Conservation (phyloP, 2,329 filamentous ascomycete species). For the Lasiodiplodia gonubiensis region DNA sequence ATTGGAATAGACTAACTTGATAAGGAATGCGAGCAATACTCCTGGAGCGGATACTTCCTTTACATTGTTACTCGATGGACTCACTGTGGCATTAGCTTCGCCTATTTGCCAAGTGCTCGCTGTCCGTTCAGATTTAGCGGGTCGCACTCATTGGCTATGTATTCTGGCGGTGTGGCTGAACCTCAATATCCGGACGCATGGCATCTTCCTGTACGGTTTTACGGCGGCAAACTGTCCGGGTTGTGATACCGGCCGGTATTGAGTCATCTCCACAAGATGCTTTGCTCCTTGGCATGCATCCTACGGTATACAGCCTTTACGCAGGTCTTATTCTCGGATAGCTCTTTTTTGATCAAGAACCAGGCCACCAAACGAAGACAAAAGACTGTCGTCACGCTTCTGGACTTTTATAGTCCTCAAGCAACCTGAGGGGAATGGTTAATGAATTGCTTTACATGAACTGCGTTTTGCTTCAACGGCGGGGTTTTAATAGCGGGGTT, state of each 20-base stretch:
- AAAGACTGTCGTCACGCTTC: neutral
- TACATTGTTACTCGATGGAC: neutral
- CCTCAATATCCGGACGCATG: neutral
- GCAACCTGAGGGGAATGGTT: neutral
- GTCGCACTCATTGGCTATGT: neutral
- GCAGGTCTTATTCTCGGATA: neutral
- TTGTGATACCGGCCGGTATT: neutral
- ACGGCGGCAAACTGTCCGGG: neutral
- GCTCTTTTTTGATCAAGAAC: neutral
- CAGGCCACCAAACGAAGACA: neutral
- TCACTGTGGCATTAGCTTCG: neutral
- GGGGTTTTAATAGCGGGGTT: neutral
- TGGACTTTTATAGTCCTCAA: neutral
- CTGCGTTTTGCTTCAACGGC: neutral
- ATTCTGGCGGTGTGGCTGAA: neutral
- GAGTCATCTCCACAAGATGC: neutral
- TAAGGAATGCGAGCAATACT: neutral
- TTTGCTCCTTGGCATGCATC: neutral
- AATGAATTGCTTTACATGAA: neutral
- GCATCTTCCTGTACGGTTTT: neutral
- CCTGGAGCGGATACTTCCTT: neutral
- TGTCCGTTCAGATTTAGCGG: neutral
- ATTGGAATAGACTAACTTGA: neutral
- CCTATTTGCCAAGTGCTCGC: neutral
- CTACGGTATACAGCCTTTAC: neutral